Percentiles rank a stretch among this genome's conserved stretches.
phyloP scores from a whole-genome alignment of 176 grass and related monocot species.

The Pontederia paniculata region DNA sequence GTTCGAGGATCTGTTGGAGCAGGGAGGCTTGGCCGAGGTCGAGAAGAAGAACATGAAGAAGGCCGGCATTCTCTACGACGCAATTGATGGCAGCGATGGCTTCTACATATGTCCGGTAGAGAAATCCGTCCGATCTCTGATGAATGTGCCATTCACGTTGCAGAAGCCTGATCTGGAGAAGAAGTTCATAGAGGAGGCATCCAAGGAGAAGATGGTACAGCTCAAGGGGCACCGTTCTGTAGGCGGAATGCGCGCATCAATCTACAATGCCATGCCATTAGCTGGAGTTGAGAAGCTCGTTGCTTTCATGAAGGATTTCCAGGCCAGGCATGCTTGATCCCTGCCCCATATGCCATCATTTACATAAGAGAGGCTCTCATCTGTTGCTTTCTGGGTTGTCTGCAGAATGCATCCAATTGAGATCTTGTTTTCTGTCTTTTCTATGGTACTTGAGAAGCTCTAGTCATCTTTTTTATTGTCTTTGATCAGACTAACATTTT shows the following conservation, averaged over 20 bases:
- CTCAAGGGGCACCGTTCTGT: conserved; percentile 96
- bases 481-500: no score
- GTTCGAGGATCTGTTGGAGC: conserved; percentile 76
- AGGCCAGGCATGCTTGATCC: conserved; percentile 64
- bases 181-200: conserved; percentile 75
- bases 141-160: conserved; percentile 90
- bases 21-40: conserved; percentile 67
- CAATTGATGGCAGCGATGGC: conserved; percentile 70
- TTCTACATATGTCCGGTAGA: conserved; percentile 84
- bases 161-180: conserved; percentile 77
- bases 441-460: neutral
- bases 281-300: conserved; percentile 83
- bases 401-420: neutral
- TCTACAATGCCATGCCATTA: conserved; percentile 95
- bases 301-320: conserved; percentile 97
- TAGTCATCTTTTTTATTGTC: no score
- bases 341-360: neutral
- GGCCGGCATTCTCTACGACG: conserved; percentile 63
- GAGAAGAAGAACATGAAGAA: conserved; percentile 85
- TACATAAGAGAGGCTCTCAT: neutral
- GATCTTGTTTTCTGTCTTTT: neutral
- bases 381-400: neutral
- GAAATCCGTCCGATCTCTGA: conserved; percentile 65
- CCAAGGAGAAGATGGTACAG: conserved; percentile 95
- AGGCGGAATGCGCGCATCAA: conserved; percentile 72